phyloP scores from a whole-genome alignment of 2,329 filamentous ascomycete genomes.

The Coniochaeta sp. region DNA sequence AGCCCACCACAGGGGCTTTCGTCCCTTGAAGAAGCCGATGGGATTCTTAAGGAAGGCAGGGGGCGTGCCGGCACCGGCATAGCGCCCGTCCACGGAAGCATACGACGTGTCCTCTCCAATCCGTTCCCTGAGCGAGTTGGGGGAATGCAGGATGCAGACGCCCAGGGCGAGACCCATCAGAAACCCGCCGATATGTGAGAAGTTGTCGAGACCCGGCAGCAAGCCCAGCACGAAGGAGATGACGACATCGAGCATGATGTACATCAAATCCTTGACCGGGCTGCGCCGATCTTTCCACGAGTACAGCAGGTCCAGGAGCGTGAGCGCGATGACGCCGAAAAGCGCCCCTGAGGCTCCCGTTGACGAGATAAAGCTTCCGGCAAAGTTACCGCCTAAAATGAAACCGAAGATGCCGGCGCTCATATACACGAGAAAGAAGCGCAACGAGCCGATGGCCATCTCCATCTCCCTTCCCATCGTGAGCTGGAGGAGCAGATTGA shows the following conservation, averaged over 20 bases:
- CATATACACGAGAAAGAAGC: constrained; percentile 86
- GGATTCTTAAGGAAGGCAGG: constrained; percentile 55
- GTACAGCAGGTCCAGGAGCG: constrained; percentile 83
- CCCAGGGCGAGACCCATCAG: constrained; percentile 85
- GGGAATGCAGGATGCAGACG: constrained; percentile 81
- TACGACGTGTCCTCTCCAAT: constrained; percentile 69
- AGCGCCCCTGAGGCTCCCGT: constrained; percentile 85
- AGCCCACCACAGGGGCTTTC: constrained; percentile 91
- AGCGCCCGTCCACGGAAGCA: constrained; percentile 53
- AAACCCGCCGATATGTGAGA: constrained; percentile 94
- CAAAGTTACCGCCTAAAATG: constrained; percentile 90
- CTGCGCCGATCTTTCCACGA: constrained; percentile 75
- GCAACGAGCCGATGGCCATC: constrained; percentile 75
- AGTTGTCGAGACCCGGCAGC: constrained; percentile 91
- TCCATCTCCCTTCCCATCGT: constrained; percentile 92
- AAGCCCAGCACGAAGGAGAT: constrained; percentile 91
- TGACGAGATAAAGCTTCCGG: constrained; percentile 71
- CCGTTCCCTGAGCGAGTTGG: constrained; percentile 67
- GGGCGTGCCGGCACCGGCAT: constrained; percentile 34
- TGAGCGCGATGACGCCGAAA: constrained; percentile 87
- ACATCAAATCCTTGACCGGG: constrained; percentile 78
- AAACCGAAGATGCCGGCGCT: constrained; percentile 92
- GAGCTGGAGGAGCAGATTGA: constrained; percentile 89
- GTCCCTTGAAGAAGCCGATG: constrained; percentile 79
- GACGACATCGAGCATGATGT: constrained; percentile 75